Evolutionary conservation across 768 basidiomycete genomes (phyloP), one percentile per base, ranked within the genome.

Genomic region (Boletus reticuloceps): DNA sequence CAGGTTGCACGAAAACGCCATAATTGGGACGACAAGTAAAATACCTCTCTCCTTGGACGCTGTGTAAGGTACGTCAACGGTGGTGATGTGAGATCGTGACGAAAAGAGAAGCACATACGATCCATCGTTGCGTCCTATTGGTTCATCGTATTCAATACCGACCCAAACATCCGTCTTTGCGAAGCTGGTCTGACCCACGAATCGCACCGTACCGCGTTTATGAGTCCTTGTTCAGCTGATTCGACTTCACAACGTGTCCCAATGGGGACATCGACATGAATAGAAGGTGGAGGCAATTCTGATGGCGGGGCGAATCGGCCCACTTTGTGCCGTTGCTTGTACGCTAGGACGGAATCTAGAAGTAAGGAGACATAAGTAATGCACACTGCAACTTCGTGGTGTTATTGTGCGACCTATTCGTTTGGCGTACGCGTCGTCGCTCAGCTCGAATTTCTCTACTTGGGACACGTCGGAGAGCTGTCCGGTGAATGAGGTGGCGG

Each of bases 131-230:
- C 95, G 98, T 12, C 96, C 96, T 22, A 92, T 79, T 4, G 96
- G 95, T 64, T 98, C 96, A 66, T 98, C 96, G 65, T 94, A 91
- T 69, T 96, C 92, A 19, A 98, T 78, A 0, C 96, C 96, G 1
- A 98, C 81, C 95, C 95, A 98, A 1, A 83, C 71, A 0, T 87
- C 83, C 5, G 71, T 67, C 14, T 76, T 81, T 55, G 79, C 82
- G 65, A 98, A 97, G 53, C 79, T 77, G 0, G 94, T 92, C 37
- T 75, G 69, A 0, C 96, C 96, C 27, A 94, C 85, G 62, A 86
- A 98, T n/a, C 86, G 79, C 40, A 98, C 86, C 1, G 84, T 85
- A 0, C 96, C 96, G 6, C 91, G 82, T 69, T 91, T 91, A 47
- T 78, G 81, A 93, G 72, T 1, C 81, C 88, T 13, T 82, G 78